Evolutionary conservation across 176 grass and related monocot species (phyloP).

Genomic region (Paspalum notatum): DNA sequence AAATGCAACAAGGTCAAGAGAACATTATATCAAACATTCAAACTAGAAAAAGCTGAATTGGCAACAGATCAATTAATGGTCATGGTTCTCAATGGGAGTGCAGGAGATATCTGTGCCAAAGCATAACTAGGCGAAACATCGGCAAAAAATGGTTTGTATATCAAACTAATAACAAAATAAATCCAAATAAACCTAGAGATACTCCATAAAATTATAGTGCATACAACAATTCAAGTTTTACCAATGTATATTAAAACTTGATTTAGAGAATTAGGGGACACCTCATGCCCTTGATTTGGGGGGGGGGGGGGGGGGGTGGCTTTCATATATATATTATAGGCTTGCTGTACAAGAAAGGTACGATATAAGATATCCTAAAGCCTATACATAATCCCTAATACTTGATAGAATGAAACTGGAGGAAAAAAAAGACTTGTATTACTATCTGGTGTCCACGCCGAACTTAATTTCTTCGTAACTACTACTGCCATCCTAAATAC

Average conservation of each 20-base stretch:
- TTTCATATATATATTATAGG: too few species aligned
- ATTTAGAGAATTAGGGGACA: too few species aligned
- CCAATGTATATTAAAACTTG: not conserved
- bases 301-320: too few species aligned
- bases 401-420: not conserved
- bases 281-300: too few species aligned
- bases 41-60: not conserved
- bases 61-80: not conserved
- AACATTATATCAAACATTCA: conserved; percentile 3
- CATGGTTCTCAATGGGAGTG: not conserved
- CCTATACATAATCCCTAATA: too few species aligned
- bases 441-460: not conserved
- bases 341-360: too few species aligned
- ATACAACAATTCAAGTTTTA: not conserved
- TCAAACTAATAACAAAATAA: not conserved
- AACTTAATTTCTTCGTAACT: too few species aligned
- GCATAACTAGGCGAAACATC: not conserved
- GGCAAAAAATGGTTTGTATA: not conserved
- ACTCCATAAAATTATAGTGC: not conserved
- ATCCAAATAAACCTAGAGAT: not conserved
- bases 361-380: too few species aligned
- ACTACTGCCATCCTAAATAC: too few species aligned
- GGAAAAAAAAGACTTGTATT: not conserved
- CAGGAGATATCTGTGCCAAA: not conserved
- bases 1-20: not conserved